A percentile compares a stretch with the other conserved stretches of the same genome.
phyloP scores from a whole-genome alignment of 208 protist species.

The Sergeia podlipaevii region DNA sequence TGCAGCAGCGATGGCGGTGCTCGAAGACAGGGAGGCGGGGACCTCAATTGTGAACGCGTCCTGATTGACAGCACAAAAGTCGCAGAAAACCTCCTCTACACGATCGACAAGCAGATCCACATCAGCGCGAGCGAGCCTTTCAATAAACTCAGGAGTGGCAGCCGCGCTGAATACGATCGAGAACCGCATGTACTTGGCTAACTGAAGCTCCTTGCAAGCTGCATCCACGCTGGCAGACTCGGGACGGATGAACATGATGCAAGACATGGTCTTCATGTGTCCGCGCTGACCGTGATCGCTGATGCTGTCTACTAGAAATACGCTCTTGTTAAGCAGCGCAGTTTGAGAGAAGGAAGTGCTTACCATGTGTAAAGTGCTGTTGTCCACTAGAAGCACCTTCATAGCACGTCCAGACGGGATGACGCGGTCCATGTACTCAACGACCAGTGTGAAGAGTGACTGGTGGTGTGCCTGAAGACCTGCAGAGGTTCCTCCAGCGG shows the following conservation, averaged over 20 bases:
- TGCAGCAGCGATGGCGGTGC: slow-evolving; percentile 30
- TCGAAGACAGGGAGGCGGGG: too few relatives aligned
- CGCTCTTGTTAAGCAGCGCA: slow-evolving; percentile 93
- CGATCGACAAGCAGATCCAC: slow-evolving; percentile 81
- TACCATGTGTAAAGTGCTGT: slow-evolving; percentile 91
- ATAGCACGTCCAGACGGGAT: slow-evolving; percentile 70
- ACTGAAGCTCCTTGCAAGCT: slow-evolving; percentile 84
- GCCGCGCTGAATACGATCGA: slow-evolving; percentile 91
- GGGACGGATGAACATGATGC: slow-evolving; percentile 91
- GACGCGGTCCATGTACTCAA: slow-evolving; percentile 60
- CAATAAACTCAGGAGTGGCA: slow-evolving; percentile 59
- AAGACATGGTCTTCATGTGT: slow-evolving; percentile 92
- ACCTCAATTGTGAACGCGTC: slow-evolving; percentile 77
- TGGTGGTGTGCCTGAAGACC: background rate
- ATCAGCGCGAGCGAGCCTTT: slow-evolving; percentile 94
- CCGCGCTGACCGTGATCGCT: slow-evolving; percentile 59
- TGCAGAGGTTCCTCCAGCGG: background rate
- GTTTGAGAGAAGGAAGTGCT: slow-evolving; percentile 94
- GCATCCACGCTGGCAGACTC: slow-evolving; percentile 83
- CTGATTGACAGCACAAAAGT: slow-evolving; percentile 92
- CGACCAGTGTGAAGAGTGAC: slow-evolving; percentile 44
- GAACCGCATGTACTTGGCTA: slow-evolving; percentile 84
- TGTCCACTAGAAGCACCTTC: slow-evolving; percentile 97
- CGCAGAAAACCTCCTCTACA: slow-evolving; percentile 95
- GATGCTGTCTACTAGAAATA: slow-evolving; percentile 96